Evolutionary conservation across 129 eudicot genomes (phyloP).

Genomic region (Pseudognaphalium luteoalbum): DNA sequence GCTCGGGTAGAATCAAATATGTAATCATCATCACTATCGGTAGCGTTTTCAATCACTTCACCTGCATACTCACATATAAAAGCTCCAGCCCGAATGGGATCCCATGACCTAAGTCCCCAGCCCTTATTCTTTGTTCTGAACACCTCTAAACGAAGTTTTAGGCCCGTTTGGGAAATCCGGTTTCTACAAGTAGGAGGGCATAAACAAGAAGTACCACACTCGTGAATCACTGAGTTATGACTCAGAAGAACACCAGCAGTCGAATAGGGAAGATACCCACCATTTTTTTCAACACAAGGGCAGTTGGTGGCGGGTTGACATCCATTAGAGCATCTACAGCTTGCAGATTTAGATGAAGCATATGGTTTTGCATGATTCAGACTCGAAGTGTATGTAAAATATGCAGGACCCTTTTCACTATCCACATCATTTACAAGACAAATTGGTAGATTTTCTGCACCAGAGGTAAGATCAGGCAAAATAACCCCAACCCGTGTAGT

Average conservation of each 20-base stretch:
- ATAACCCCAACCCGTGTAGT: conserved; percentile 48
- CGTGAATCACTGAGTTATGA: conserved; percentile 45
- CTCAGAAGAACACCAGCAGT: conserved; percentile 45
- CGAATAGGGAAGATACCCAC: conserved; percentile 63
- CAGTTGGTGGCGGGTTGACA: conserved; percentile 55
- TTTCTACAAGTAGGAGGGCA: conserved; percentile 56
- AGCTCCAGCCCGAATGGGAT: conserved; percentile 60
- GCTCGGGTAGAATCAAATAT: conserved; percentile 46
- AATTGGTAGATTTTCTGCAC: conserved; percentile 58
- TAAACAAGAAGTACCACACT: conserved; percentile 56
- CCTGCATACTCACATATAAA: conserved; percentile 71
- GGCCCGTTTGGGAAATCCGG: conserved; percentile 50
- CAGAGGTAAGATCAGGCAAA: conserved; percentile 55
- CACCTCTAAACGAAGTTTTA: conserved; percentile 53
- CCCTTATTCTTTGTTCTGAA: conserved; percentile 52
- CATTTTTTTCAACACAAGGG: conserved; percentile 57
- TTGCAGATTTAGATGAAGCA: conserved; percentile 30
- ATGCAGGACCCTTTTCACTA: conserved; percentile 51
- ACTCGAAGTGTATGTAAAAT: conserved; percentile 48
- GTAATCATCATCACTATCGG: conserved; percentile 40
- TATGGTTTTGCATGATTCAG: conserved; percentile 42
- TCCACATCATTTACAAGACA: conserved; percentile 62
- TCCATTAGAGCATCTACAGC: conserved; percentile 52
- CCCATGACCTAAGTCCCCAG: conserved; percentile 71
- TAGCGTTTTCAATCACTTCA: conserved; percentile 41